These are phyloP conservation scores for Aspergillus niger DNA, from an alignment of 2,329 filamentous ascomycete genomes.

Conservation along the genomic window DNA sequence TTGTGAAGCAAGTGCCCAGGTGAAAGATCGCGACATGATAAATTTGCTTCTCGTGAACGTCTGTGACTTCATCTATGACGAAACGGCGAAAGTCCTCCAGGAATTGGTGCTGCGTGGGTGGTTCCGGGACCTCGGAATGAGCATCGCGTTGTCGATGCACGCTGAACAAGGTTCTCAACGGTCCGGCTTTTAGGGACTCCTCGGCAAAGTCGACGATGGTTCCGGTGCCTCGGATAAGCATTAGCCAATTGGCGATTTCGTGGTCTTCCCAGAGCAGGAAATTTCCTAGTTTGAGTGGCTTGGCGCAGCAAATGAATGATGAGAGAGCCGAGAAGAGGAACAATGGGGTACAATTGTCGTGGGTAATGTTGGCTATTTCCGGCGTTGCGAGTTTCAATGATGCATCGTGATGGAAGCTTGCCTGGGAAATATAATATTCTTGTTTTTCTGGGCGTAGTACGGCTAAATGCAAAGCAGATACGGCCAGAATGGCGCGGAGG, in stretches of 20 bases:
- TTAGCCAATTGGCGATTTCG: slow-evolving; percentile 42
- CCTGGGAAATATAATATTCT: slow-evolving; percentile 44
- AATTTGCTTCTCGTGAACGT: background rate
- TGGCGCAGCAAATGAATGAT: slow-evolving; percentile 40
- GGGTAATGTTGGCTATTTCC: slow-evolving; percentile 35
- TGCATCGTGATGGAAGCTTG: slow-evolving; percentile 40
- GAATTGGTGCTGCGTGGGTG: background rate
- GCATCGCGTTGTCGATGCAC: background rate
- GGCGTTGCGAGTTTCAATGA: slow-evolving; percentile 35
- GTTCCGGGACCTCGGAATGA: background rate
- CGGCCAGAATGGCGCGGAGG: slow-evolving; percentile 52
- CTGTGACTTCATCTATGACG: slow-evolving; percentile 7
- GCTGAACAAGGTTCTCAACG: slow-evolving; percentile 18
- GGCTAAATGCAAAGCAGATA: slow-evolving; percentile 55
- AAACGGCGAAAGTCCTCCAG: slow-evolving; percentile 18
- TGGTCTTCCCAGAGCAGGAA: slow-evolving; percentile 39
- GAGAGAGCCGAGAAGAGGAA: slow-evolving; percentile 46
- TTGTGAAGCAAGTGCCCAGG: background rate
- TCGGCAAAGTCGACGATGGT: slow-evolving; percentile 34
- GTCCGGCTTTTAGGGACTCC: slow-evolving; percentile 21
- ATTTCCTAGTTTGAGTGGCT: slow-evolving; percentile 36
- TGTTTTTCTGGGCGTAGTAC: slow-evolving; percentile 39
- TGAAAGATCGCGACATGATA: slow-evolving; percentile 20
- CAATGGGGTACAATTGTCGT: slow-evolving; percentile 39
- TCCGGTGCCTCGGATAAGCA: slow-evolving; percentile 40